Conservation (phyloP, 306 rosid species). For the Vigna unguiculata region DNA sequence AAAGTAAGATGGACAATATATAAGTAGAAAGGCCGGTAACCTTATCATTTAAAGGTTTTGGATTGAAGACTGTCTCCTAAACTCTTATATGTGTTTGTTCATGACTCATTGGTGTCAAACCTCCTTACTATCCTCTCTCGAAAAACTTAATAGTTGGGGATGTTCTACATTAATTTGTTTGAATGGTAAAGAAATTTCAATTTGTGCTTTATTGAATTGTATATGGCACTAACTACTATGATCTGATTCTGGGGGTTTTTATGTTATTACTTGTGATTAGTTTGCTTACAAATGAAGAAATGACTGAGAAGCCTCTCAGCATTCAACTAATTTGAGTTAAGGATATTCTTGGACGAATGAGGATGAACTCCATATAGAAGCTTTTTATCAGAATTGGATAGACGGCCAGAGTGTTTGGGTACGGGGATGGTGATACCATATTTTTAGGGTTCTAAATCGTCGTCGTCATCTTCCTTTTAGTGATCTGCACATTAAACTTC, state of each 20-base stretch:
- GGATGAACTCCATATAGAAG: conserved; percentile 12
- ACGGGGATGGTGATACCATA: conserved; percentile 13
- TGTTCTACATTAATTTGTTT: neutral
- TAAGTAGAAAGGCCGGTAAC: no score
- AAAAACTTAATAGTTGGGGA: neutral
- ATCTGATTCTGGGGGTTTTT: conserved; percentile 15
- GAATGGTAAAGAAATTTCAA: neutral
- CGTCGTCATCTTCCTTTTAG: neutral
- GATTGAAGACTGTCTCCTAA: no score
- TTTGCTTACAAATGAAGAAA: conserved; percentile 19
- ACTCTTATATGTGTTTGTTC: no score
- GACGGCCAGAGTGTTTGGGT: neutral
- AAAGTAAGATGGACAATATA: no score
- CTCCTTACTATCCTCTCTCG: no score
- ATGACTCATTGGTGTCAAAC: no score
- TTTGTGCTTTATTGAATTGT: neutral
- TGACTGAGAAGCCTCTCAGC: neutral
- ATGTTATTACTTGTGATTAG: neutral
- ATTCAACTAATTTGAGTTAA: neutral
- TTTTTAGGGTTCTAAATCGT: conserved; percentile 6
- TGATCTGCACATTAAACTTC: conserved; percentile 5
- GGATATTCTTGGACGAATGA: neutral
- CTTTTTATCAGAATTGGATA: neutral
- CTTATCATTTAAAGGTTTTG: no score
- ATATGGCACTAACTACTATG: neutral